Base-by-base conservation (phyloP, 2,329 filamentous ascomycete genomes). In the Trichophyton schoenleinii region DNA sequence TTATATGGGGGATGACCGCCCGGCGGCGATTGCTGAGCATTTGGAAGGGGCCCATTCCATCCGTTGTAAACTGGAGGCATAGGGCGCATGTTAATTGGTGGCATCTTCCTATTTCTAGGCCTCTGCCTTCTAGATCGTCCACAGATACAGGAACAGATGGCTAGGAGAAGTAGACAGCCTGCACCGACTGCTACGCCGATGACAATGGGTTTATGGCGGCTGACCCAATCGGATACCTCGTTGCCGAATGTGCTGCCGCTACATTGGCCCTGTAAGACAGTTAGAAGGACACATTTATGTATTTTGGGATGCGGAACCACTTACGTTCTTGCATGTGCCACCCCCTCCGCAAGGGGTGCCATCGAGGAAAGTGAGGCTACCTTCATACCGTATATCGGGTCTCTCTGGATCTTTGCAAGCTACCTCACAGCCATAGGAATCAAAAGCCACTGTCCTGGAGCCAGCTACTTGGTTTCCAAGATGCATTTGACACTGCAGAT, bases 311-410 rank as follows among this genome's bases (percentile, higher is more conserved):
- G n/a, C 15, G 5, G 46, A 55, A 48, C 25, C 9, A 73, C 78
- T 77, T 74, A 81, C 80, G 68, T 91, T 92, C 59, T 73, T 71
- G 73, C 94, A 99, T 61, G 78, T 80, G 5, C 94, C 94, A 60
- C 89, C 89, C 18, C 87, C 88, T 59, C 84, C 81, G 71, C 94
- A 99, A 1, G 82, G 77, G 0, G 94, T 97, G 18, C 94, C 94
- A 70, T 99, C 94, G 34, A 97, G 79, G 75, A 95, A 97, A 75
- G 95, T 94, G 36, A 71, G 86, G 76, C 95, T 83, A 22, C 82
- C 81, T 63, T 87, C 86, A 73, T 90, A 96, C 6, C 81, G 79
- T 62, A 83, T 82, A 4, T 77, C 65, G 6, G 83, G 83, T 62
- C 91, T 86, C 61, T 83, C 78, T 3, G 89, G 84, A 25, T 86